Evolutionary conservation across 1,139 yeast species (phyloP), one percentile per base, ranked within the genome.

Genomic region (Casaregolazyma suthepensis): DNA sequence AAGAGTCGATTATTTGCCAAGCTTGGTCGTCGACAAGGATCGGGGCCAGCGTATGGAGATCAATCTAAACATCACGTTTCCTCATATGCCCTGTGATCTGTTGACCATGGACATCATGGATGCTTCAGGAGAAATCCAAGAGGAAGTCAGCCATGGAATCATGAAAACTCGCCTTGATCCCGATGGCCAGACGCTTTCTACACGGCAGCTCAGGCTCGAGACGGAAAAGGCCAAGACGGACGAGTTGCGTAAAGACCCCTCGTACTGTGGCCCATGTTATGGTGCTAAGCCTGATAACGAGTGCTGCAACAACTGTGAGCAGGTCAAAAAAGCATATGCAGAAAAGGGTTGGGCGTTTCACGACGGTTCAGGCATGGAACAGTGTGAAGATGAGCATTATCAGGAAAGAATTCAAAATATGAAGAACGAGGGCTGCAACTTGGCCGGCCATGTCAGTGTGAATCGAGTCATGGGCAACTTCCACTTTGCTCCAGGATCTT

Each of bases 401-500:
- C 95, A 88, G 43, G 67, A 74, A 19, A 74, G 73, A 44, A 71
- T 91, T 52, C 77, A 74, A 51, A 78, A 76, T 15, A 77, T 85
- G 62, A 74, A 87, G 56, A 68, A 77, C 55, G 96, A 91, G 71
- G 99, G 99, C 7, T 93, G 99, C 72, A 78, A 95, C 61, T 76
- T 93, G 51, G 79, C 79, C 57, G 99, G 99, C 40, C 76, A 80
- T 37, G 85, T 95, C 9, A 76, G 81, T 63, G 82, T 93, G 64
- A 87, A 88, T 71, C 81, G 96, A 70, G 87, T 93, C 44, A 82
- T 87, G 31, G 99, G 99, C 44, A 87, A 89, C 66, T 73, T 93
- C 61, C 98, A 93, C 71, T 90, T 93, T 75, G 96, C 97, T 0
- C 98, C 99, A 1, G 99, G 99, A 19, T 82, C 79, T 56, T 80